Conservation (phyloP, 2,329 filamentous ascomycete species). For the Dothistroma pini region DNA sequence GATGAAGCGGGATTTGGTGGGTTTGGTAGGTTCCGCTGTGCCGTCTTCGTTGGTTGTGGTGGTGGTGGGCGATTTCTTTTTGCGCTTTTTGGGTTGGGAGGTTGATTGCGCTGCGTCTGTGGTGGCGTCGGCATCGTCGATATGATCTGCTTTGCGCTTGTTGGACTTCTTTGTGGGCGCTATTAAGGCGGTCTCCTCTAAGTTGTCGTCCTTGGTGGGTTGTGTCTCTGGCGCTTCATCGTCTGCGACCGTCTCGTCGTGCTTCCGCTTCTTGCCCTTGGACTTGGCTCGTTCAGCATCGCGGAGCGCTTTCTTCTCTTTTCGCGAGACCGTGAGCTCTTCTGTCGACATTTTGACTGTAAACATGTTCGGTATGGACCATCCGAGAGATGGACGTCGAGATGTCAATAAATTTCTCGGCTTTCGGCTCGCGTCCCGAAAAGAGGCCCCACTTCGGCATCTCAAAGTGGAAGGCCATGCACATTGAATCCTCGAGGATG, state of each 20-base stretch:
- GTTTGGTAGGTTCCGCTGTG: constrained; percentile 7
- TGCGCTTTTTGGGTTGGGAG: constrained; percentile 18
- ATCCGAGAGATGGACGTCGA: background rate
- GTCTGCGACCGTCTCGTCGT: constrained; percentile 22
- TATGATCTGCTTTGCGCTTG: constrained; percentile 5
- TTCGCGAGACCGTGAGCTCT: constrained; percentile 25
- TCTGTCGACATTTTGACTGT: constrained; percentile 28
- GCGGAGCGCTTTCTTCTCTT: constrained; percentile 36
- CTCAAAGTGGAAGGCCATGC: constrained; percentile 3
- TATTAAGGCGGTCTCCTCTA: constrained; percentile 12
- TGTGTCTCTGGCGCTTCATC: constrained; percentile 14
- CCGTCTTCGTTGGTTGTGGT: constrained; percentile 1
- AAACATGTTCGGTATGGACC: background rate
- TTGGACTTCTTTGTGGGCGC: constrained; percentile 27
- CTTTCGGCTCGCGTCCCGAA: background rate
- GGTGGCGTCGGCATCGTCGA: background rate
- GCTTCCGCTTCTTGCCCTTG: constrained; percentile 36
- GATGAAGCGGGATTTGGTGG: constrained; percentile 61
- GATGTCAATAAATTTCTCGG: background rate
- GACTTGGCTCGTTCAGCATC: constrained; percentile 33
- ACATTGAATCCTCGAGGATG: background rate
- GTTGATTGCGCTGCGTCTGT: background rate
- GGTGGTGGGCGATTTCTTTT: constrained; percentile 16
- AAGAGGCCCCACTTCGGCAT: background rate
- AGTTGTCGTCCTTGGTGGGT: constrained; percentile 11